Evolutionary conservation across 108 stramenopile genomes (phyloP).

Genomic region (Nannochloropsis gaditana): DNA sequence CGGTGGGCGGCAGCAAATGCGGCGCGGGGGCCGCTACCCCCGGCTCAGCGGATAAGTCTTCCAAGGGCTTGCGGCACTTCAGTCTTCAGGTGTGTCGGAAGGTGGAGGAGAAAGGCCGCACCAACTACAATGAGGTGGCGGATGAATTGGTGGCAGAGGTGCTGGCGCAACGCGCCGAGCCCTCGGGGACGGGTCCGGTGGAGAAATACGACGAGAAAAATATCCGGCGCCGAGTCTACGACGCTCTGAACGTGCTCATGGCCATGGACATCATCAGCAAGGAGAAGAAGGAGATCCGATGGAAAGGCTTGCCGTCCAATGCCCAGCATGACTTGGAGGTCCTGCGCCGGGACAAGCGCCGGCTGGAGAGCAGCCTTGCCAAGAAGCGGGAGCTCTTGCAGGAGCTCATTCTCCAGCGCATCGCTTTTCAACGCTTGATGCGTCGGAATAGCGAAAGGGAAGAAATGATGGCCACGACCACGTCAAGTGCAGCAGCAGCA

Average conservation of each 20-base stretch:
- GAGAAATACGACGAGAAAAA: constrained; percentile 48
- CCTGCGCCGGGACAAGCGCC: constrained; percentile 56
- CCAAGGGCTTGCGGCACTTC: constrained; percentile 80
- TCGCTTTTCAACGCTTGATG: constrained; percentile 73
- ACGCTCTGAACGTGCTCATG: constrained; percentile 89
- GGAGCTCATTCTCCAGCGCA: constrained; percentile 75
- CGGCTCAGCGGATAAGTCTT: neutral
- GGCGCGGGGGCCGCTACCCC: neutral
- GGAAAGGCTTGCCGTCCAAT: neutral
- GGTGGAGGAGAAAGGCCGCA: constrained; percentile 83
- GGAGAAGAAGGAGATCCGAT: constrained; percentile 60
- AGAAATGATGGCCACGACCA: neutral
- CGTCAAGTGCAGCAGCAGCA: neutral
- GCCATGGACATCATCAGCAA: constrained; percentile 90
- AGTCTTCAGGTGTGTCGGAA: constrained; percentile 79
- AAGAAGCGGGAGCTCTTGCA: constrained; percentile 65
- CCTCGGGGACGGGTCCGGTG: neutral
- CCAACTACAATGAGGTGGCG: constrained; percentile 90
- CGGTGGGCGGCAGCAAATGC: neutral
- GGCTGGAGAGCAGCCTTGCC: constrained; percentile 54
- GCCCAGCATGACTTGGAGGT: constrained; percentile 55
- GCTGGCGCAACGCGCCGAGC: constrained; percentile 51
- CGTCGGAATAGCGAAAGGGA: constrained; percentile 60
- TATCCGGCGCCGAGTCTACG: constrained; percentile 81
- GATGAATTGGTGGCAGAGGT: constrained; percentile 74